Evolutionary conservation across 495 filamentous ascomycete genomes (phyloP).

Genomic region (Baudoinia panamericana): DNA sequence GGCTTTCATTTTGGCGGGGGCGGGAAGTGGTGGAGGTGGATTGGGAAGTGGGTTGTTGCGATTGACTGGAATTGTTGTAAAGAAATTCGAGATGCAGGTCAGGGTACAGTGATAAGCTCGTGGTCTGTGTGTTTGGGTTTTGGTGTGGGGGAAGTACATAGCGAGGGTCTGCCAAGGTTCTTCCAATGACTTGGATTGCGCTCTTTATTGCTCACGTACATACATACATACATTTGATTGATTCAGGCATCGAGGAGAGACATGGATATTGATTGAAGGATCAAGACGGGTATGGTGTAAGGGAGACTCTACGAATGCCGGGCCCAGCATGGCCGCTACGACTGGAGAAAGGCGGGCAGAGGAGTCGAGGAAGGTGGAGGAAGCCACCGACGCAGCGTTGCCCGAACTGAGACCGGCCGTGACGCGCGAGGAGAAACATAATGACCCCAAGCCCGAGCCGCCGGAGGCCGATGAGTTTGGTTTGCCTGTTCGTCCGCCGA

Average conservation of each 20-base stretch:
- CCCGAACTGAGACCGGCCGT: slow-evolving; percentile 1
- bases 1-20: slow-evolving; percentile 53
- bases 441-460: slow-evolving; percentile 6
- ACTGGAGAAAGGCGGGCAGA: background rate
- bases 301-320: background rate
- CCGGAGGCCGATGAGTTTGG: slow-evolving; percentile 24
- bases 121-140: background rate
- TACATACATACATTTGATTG: too few species aligned
- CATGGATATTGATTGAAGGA: too few species aligned
- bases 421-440: slow-evolving; percentile 2
- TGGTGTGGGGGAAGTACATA: too few species aligned
- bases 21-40: background rate
- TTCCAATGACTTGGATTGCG: too few species aligned
- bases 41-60: too few species aligned
- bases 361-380: background rate
- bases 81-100: too few species aligned
- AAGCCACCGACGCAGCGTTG: background rate
- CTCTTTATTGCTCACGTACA: too few species aligned
- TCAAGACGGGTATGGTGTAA: background rate
- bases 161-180: too few species aligned
- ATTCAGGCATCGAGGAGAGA: too few species aligned
- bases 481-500: slow-evolving; percentile 12
- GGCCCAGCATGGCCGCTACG: slow-evolving; percentile 1
- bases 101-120: background rate
- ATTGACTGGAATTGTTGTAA: too few species aligned